Base-by-base conservation (phyloP, 805 yeast genomes). In the Starmerella bombicola region DNA sequence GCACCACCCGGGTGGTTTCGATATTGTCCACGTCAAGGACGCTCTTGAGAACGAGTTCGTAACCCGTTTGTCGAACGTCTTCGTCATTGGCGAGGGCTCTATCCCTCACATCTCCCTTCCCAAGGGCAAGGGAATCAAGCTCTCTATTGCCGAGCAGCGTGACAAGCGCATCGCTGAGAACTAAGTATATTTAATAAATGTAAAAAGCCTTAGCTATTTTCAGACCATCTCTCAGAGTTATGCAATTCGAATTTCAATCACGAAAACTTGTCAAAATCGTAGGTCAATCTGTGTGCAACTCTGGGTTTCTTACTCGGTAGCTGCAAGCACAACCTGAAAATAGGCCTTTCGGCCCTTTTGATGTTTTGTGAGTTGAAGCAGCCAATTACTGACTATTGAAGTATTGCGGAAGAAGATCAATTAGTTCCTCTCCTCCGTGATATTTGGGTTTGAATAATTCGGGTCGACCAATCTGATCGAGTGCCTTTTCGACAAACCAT, bases 51-150 rank as follows among this genome's bases (percentile, higher is more conserved):
- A 85, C 86, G 72, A 85, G 59, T 84, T 84, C 70, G 94, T 85
- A 60, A 84, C 95, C 69, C 83, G 95, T 77, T 74, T 84, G 62
- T 65, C 77, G 57, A 85, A 85, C 80, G 93, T 85, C 57, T 84
- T 85, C 70, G 80, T 85, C 63, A 78, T 85, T 63, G 95, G 95
- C 70, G 94, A 85, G 73, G 85, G 85, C 62, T 80, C 82, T 70
- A 84, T 82, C 74, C 94, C 95, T 64, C 76, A 74, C 76, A 74
- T 85, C 65, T 82, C 94, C 50, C 74, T 85, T 69, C 95, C 96
- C 74, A 85, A 84, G 88, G 96, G 95, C 74, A 85, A 85, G 79
- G 96, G 96, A 80, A 80, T 85, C 70, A 85, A 85, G 77, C 78
- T 85, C 66, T 67, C 88, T 62, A 85, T 85, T 66, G 74, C 95